A percentile compares a stretch with the other conserved stretches of the same genome.
phyloP scores from a whole-genome alignment of 768 basidiomycete species.

The Cystofilobasidium bisporidii region DNA sequence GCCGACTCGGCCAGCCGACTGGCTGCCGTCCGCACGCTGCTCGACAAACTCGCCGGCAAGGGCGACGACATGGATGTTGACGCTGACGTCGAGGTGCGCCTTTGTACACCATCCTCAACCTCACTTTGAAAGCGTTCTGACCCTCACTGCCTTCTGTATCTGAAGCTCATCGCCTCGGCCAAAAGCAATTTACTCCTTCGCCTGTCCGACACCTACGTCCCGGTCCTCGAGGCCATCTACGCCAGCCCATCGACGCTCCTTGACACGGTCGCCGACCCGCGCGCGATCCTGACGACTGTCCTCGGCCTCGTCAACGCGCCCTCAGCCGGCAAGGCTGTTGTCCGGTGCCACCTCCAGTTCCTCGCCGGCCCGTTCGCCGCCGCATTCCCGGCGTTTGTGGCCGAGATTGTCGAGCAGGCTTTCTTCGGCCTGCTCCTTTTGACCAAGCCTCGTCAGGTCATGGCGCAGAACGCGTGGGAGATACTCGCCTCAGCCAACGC shows the following conservation, averaged over 20 bases:
- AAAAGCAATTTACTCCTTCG: slow-evolving; percentile 59
- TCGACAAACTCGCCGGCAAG: slow-evolving; percentile 17
- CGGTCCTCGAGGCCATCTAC: slow-evolving; percentile 63
- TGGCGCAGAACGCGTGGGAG: slow-evolving; percentile 61
- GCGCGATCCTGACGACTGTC: slow-evolving; percentile 33
- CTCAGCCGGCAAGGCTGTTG: slow-evolving; percentile 17
- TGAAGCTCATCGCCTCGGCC: slow-evolving; percentile 39
- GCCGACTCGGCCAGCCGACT: slow-evolving; percentile 23
- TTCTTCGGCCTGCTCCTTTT: slow-evolving; percentile 67
- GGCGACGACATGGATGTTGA: slow-evolving; percentile 26
- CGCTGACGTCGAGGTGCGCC: neutral
- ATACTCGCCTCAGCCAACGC: slow-evolving; percentile 39
- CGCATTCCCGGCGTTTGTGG: slow-evolving; percentile 9
- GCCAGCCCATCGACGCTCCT: slow-evolving; percentile 46
- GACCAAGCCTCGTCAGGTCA: slow-evolving; percentile 61
- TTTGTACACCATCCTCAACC: too few relatives aligned
- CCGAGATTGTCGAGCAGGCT: slow-evolving; percentile 36
- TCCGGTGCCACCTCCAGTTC: slow-evolving; percentile 18
- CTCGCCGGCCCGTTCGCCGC: slow-evolving; percentile 24
- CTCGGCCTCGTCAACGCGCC: slow-evolving; percentile 1
- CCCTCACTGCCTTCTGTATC: neutral
- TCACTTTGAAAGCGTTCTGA: too few relatives aligned
- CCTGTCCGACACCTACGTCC: slow-evolving; percentile 53
- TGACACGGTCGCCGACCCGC: slow-evolving; percentile 34
- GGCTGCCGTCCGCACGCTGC: slow-evolving; percentile 13